phyloP scores from a whole-genome alignment of 1,284 basidiomycete species.

The Fomitopsis schrenkii region DNA sequence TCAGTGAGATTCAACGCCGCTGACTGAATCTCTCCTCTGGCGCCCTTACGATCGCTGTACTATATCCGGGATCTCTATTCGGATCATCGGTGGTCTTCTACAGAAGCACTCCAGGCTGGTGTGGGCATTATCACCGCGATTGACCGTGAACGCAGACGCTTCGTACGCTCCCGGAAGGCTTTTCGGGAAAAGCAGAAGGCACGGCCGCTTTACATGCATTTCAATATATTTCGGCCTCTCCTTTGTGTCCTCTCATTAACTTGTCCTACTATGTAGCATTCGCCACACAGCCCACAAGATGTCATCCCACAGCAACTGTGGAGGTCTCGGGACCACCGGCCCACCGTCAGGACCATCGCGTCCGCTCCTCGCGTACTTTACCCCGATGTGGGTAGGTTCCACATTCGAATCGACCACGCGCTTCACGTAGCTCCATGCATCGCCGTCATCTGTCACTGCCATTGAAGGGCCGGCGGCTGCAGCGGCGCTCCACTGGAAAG shows the following conservation, averaged over 20 bases:
- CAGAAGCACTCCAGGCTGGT: too few relatives aligned
- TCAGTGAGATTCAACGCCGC: neutral
- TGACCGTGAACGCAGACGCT: too few relatives aligned
- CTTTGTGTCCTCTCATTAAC: too few relatives aligned
- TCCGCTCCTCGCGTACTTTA: neutral
- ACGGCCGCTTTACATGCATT: too few relatives aligned
- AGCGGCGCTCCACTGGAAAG: neutral
- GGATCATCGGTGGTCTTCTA: neutral
- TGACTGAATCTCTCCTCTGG: neutral
- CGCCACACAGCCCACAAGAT: too few relatives aligned
- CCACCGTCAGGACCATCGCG: neutral
- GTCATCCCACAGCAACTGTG: too few relatives aligned
- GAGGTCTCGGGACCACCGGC: too few relatives aligned
- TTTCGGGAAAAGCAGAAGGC: too few relatives aligned
- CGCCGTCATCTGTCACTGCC: neutral
- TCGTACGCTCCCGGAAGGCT: too few relatives aligned
- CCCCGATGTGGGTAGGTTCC: neutral
- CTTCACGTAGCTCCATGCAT: neutral
- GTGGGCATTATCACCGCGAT: too few relatives aligned
- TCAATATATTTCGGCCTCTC: too few relatives aligned
- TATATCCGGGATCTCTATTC: neutral
- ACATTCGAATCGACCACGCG: neutral
- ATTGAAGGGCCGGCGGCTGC: neutral
- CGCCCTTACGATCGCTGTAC: neutral
- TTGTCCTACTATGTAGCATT: too few relatives aligned